phyloP scores from a whole-genome alignment of 2,329 filamentous ascomycete genomes.

The Neopestalotiopsis sp. region DNA sequence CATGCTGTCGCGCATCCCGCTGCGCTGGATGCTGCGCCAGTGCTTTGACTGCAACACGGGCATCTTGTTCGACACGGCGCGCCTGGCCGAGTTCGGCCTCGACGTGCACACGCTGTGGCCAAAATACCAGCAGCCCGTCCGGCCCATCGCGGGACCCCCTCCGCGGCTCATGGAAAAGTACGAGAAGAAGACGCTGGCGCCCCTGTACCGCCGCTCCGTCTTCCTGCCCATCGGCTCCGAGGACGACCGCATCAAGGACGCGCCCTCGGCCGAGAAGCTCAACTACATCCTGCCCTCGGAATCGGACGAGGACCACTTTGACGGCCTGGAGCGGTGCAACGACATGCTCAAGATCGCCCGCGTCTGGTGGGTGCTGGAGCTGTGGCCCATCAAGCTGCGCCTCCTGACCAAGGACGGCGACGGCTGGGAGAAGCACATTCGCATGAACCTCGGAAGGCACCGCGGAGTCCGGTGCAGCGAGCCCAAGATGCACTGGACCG shows the following conservation, averaged over 20 bases:
- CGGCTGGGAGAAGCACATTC: conserved; percentile 41
- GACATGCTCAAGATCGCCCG: conserved; percentile 43
- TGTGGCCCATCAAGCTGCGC: conserved; percentile 46
- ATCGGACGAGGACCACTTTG: conserved; percentile 47
- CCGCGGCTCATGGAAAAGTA: conserved; percentile 41
- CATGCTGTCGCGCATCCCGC: conserved; percentile 47
- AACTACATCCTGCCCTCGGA: conserved; percentile 38
- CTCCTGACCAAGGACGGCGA: conserved; percentile 35
- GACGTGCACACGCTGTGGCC: conserved; percentile 48
- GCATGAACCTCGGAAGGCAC: conserved; percentile 43
- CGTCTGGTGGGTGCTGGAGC: conserved; percentile 48
- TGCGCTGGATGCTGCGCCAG: conserved; percentile 53
- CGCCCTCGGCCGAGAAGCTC: conserved; percentile 22
- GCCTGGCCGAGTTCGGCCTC: conserved; percentile 44
- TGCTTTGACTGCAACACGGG: conserved; percentile 51
- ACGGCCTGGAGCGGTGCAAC: conserved; percentile 43
- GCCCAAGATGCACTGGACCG: conserved; percentile 50
- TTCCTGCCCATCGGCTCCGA: conserved; percentile 30
- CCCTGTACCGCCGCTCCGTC: conserved; percentile 35
- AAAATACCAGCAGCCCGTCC: conserved; percentile 34
- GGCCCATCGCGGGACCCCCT: conserved; percentile 39
- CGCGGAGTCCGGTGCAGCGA: conserved; percentile 39
- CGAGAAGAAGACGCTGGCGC: conserved; percentile 35
- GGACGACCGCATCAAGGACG: conserved; percentile 27
- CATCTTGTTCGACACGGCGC: conserved; percentile 44